Percentiles rank a stretch among this genome's conserved stretches.
Evolutionary conservation across 371 early-diverging fungal genomes (phyloP).

Genomic region (Mortierella sp.): DNA sequence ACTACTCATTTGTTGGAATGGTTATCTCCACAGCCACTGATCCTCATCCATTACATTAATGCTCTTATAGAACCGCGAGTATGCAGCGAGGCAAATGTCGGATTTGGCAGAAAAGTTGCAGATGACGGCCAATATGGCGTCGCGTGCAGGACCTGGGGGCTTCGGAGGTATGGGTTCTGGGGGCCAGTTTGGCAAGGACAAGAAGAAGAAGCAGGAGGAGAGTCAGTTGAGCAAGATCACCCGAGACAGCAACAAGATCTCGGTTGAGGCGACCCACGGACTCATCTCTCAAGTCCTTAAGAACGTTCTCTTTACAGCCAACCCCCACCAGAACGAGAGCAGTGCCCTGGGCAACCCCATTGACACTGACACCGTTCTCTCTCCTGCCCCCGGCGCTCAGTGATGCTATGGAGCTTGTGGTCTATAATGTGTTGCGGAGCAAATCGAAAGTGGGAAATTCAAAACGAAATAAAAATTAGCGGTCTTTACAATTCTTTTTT

Average conservation of each 20-base stretch:
- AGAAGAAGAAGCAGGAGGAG: conserved; percentile 75
- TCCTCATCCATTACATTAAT: neutral
- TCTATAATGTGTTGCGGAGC: neutral
- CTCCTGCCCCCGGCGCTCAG: conserved; percentile 7
- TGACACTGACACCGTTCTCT: conserved; percentile 19
- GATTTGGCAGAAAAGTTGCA: conserved; percentile 90
- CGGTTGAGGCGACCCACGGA: conserved; percentile 85
- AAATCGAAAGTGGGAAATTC: neutral
- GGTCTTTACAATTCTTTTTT: neutral
- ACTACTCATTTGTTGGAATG: no score
- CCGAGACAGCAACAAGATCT: conserved; percentile 86
- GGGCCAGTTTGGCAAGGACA: conserved; percentile 53
- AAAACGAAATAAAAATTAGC: neutral
- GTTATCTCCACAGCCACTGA: neutral
- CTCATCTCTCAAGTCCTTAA: conserved; percentile 87
- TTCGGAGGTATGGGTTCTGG: conserved; percentile 66
- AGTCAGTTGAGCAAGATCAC: conserved; percentile 81
- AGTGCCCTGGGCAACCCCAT: conserved; percentile 23
- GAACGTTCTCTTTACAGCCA: conserved; percentile 78
- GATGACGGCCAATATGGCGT: conserved; percentile 77
- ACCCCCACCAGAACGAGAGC: conserved; percentile 32
- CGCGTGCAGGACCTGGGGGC: conserved; percentile 63
- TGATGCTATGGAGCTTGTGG: neutral
- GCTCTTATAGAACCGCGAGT: conserved; percentile 83
- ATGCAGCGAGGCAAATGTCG: conserved; percentile 81